These are phyloP conservation scores for Zalaria sp. DNA, from an alignment of 2,329 filamentous ascomycete genomes.

Conservation along the genomic window DNA sequence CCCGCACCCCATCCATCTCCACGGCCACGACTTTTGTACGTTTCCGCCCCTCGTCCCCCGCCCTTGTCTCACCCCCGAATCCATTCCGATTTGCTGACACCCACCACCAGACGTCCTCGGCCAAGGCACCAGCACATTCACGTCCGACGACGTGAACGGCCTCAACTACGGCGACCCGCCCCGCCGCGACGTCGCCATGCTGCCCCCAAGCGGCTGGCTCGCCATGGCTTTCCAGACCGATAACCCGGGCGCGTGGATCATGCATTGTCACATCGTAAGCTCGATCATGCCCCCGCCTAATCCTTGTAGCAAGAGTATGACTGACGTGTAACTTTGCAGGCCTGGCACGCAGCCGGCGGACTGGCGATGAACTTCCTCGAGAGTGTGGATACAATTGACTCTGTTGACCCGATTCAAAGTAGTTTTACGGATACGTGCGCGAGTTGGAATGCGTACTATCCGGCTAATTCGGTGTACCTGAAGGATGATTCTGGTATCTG, in stretches of 20 bases:
- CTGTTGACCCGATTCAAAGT: slow-evolving; percentile 8
- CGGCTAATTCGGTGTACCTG: slow-evolving; percentile 10
- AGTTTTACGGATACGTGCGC: slow-evolving; percentile 15
- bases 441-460: slow-evolving; percentile 16
- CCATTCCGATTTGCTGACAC: slow-evolving; percentile 10
- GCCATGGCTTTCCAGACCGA: slow-evolving; percentile 26
- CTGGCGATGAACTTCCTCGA: slow-evolving; percentile 20
- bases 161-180: slow-evolving; percentile 23
- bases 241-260: slow-evolving; percentile 27
- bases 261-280: slow-evolving; percentile 2
- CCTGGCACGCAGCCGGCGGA: slow-evolving; percentile 20
- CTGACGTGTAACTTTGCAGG: slow-evolving; percentile 4
- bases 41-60: too few relatives aligned
- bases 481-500: slow-evolving; percentile 18
- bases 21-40: slow-evolving; percentile 4
- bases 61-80: not conserved
- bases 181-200: slow-evolving; percentile 25
- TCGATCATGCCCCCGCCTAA: not conserved
- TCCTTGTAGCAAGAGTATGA: not conserved
- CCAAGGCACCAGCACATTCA: slow-evolving; percentile 9
- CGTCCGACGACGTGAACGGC: slow-evolving; percentile 7
- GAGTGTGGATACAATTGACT: slow-evolving; percentile 10
- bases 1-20: slow-evolving; percentile 9
- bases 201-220: slow-evolving; percentile 23
- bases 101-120: slow-evolving; percentile 19